Evolutionary conservation across 2,329 filamentous ascomycete genomes (phyloP).

Genomic region (Metarhizium guizhouense): DNA sequence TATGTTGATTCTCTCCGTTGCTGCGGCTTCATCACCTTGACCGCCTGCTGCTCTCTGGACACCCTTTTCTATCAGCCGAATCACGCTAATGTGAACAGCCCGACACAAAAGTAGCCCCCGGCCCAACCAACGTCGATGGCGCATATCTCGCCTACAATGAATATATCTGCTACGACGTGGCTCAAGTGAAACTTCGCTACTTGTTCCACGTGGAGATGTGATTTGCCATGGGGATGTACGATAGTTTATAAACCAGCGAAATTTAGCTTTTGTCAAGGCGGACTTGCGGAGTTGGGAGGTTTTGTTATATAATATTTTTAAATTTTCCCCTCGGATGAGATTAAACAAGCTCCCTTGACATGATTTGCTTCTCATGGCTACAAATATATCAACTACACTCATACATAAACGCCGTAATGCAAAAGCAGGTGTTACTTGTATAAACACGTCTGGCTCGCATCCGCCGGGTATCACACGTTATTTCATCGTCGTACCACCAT

Average conservation of each 20-base stretch:
- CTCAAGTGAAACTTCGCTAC: conserved; percentile 62
- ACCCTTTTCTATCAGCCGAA: background rate
- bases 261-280: too few relatives aligned
- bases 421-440: background rate
- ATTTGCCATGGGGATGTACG: background rate
- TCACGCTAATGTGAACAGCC: conserved; percentile 27
- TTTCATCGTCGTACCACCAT: background rate
- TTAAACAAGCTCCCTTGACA: too few relatives aligned
- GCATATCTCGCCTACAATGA: conserved; percentile 59
- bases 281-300: too few relatives aligned
- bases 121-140: conserved; percentile 33
- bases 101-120: conserved; percentile 36
- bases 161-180: conserved; percentile 62
- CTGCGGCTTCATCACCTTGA: too few relatives aligned
- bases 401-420: background rate
- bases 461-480: background rate
- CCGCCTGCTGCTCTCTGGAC: background rate
- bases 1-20: conserved; percentile 26
- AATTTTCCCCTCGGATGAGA: too few relatives aligned
- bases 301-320: too few relatives aligned
- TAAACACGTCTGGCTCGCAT: background rate
- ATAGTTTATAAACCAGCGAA: too few relatives aligned
- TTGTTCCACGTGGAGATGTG: conserved; percentile 53
- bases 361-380: too few relatives aligned
- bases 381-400: too few relatives aligned